Conservation (phyloP, 495 filamentous ascomycete genomes). For the Articulospora tetracladia region DNA sequence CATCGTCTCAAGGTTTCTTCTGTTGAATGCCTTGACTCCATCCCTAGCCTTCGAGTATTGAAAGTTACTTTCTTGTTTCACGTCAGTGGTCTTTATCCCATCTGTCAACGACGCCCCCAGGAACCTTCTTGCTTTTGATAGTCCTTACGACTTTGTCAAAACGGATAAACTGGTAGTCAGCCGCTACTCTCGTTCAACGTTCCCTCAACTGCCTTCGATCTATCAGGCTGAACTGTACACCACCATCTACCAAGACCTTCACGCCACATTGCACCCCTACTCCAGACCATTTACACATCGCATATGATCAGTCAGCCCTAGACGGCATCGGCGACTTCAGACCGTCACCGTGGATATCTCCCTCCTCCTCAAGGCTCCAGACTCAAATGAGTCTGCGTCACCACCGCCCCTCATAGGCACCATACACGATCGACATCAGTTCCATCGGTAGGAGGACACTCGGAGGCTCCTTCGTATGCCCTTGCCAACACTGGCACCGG, state of each 20-base stretch:
- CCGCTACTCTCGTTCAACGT: constrained; percentile 6
- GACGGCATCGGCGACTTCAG: constrained; percentile 28
- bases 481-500: constrained; percentile 10
- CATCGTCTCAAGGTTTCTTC: constrained; percentile 27
- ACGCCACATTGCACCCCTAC: not conserved
- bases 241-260: not conserved
- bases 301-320: constrained; percentile 28
- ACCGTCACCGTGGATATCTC: constrained; percentile 87
- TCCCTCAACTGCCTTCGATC: constrained; percentile 5
- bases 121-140: constrained; percentile 11
- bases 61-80: constrained; percentile 22
- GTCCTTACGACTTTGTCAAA: constrained; percentile 1
- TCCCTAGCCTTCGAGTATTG: constrained; percentile 10
- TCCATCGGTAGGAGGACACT: constrained; percentile 30
- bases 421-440: constrained; percentile 47
- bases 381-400: constrained; percentile 72
- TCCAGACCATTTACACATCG: constrained; percentile 16
- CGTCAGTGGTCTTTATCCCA: constrained; percentile 14
- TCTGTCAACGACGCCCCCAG: constrained; percentile 10
- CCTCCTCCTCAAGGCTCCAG: constrained; percentile 71
- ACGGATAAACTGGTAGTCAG: constrained; percentile 20
- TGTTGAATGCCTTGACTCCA: constrained; percentile 13
- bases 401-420: constrained; percentile 36
- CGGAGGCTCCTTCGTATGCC: constrained; percentile 18
- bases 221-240: constrained; percentile 17